Evolutionary conservation across 2,329 filamentous ascomycete genomes (phyloP).

Genomic region (Epichloe hybrida): DNA sequence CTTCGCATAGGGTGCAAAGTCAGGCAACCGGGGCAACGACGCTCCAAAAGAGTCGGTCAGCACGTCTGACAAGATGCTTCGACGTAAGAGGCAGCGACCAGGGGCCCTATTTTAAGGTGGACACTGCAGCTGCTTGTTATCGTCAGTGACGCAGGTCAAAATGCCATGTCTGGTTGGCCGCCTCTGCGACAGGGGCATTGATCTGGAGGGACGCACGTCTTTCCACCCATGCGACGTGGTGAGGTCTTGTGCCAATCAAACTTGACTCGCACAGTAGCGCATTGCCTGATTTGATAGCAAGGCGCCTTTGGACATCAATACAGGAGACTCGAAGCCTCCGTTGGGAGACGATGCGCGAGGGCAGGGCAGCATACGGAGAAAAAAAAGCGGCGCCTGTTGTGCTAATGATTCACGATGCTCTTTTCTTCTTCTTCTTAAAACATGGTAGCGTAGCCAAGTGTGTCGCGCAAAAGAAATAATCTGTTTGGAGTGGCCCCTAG

Average conservation of each 20-base stretch:
- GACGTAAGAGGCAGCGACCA: not conserved
- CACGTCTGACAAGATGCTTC: not conserved
- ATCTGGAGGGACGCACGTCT: not conserved
- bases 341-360: slow-evolving; percentile 10
- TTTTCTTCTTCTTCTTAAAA: no score
- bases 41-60: slow-evolving; percentile 7
- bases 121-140: not conserved
- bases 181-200: slow-evolving; percentile 1
- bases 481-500: no score
- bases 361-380: not conserved
- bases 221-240: slow-evolving; percentile 5
- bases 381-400: not conserved
- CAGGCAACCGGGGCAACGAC: not conserved
- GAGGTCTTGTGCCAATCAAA: slow-evolving; percentile 9
- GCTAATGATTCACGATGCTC: slow-evolving; percentile 6
- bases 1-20: not conserved
- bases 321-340: slow-evolving; percentile 8
- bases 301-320: slow-evolving; percentile 14
- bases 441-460: not conserved
- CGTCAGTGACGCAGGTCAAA: not conserved
- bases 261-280: not conserved
- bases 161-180: not conserved
- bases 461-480: no score
- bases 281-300: slow-evolving; percentile 9
- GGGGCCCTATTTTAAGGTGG: not conserved